A percentile compares a stretch with the other conserved stretches of the same genome.
These are phyloP conservation scores for Acacia concinna DNA, from an alignment of 331 rosid species.

Conservation along the genomic window DNA sequence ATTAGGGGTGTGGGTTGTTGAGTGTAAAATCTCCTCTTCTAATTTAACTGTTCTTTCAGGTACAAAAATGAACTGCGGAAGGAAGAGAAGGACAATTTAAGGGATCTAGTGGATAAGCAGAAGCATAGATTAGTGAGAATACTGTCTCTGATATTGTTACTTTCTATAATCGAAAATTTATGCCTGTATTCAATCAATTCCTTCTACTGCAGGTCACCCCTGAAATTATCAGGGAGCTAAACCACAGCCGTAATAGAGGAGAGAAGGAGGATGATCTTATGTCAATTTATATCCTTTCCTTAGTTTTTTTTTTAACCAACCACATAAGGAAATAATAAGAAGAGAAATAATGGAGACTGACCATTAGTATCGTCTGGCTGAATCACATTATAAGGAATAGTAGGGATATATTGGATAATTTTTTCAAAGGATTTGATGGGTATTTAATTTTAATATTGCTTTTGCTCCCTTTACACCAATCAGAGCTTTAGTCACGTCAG, in stretches of 20 bases:
- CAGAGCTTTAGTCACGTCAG: no score
- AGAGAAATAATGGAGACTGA: neutral
- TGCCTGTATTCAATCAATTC: constrained; percentile 15
- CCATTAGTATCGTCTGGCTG: neutral
- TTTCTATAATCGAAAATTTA: constrained; percentile 19
- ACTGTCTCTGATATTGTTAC: constrained; percentile 16
- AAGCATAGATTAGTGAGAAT: constrained; percentile 71
- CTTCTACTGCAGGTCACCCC: constrained; percentile 73
- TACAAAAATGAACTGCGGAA: constrained; percentile 73
- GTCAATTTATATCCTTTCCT: constrained; percentile 74
- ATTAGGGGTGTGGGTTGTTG: neutral
- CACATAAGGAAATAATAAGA: neutral
- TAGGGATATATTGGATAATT: neutral
- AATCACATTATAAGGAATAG: neutral
- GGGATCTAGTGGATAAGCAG: constrained; percentile 62
- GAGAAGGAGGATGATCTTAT: constrained; percentile 76
- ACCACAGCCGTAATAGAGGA: constrained; percentile 80
- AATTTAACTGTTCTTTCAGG: constrained; percentile 46
- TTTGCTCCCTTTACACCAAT: neutral
- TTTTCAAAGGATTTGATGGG: neutral
- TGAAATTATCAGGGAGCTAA: constrained; percentile 76
- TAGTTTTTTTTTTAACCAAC: neutral
- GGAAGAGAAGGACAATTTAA: constrained; percentile 14
- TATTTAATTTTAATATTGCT: neutral
- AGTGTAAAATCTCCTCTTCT: constrained; percentile 8